Evolutionary conservation across 164 flowering plant species (phyloP).

Genomic region (Warburgia ugandensis): DNA sequence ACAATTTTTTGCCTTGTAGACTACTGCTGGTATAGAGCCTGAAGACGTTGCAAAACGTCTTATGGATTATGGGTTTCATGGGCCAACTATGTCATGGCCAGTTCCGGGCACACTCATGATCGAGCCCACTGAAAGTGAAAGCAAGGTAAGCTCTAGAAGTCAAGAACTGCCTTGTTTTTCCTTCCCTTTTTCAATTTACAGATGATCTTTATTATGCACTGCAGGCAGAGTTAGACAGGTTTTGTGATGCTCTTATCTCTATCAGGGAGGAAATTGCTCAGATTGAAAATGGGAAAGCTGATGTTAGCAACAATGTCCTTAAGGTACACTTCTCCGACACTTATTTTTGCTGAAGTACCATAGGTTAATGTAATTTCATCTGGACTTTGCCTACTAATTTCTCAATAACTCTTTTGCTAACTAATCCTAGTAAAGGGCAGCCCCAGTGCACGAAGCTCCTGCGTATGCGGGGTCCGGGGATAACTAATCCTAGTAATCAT

Average conservation of each 20-base stretch:
- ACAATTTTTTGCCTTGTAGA: conserved; percentile 30
- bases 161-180: not conserved
- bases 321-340: too few species aligned
- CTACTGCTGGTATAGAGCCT: conserved; percentile 91
- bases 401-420: too few species aligned
- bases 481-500: too few species aligned
- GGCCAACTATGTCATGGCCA: conserved; percentile 99
- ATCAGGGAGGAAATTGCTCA: conserved; percentile 87
- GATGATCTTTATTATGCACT: conserved; percentile 5
- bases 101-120: conserved; percentile 99
- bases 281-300: conserved; percentile 88
- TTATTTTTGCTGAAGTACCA: too few species aligned
- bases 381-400: too few species aligned
- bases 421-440: too few species aligned
- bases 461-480: too few species aligned
- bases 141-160: conserved; percentile 52
- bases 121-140: conserved; percentile 99
- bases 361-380: too few species aligned
- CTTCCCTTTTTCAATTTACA: too few species aligned
- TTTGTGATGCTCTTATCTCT: conserved; percentile 89
- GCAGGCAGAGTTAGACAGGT: conserved; percentile 98
- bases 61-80: conserved; percentile 97
- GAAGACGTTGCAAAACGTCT: conserved; percentile 99
- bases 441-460: too few species aligned
- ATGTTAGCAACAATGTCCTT: conserved; percentile 75